phyloP scores from a whole-genome alignment of 805 yeast species.

The Zygosaccharomyces siamensis region DNA sequence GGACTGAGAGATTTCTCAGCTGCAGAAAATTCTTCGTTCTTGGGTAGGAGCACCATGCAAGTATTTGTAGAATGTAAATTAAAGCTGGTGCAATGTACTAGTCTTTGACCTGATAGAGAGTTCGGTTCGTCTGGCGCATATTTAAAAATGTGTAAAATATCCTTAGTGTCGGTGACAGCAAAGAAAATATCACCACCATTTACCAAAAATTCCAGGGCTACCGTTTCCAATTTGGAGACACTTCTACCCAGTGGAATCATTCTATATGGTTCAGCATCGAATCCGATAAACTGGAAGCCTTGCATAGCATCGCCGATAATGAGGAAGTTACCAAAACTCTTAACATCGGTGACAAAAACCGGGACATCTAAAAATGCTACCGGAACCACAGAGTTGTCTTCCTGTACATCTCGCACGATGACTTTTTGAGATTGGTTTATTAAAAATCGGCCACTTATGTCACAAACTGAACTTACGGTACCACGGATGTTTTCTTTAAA shows the following conservation, averaged over 20 bases:
- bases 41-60: slow-evolving; percentile 44
- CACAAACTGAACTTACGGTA: slow-evolving; percentile 72
- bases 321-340: slow-evolving; percentile 78
- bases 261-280: slow-evolving; percentile 92
- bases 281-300: slow-evolving; percentile 71
- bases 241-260: slow-evolving; percentile 78
- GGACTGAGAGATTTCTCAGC: slow-evolving; percentile 28
- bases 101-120: slow-evolving; percentile 72
- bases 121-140: slow-evolving; percentile 90
- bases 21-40: slow-evolving; percentile 32
- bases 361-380: slow-evolving; percentile 92
- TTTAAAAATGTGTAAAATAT: slow-evolving; percentile 64
- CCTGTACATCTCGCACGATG: slow-evolving; percentile 76
- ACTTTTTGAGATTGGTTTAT: slow-evolving; percentile 80
- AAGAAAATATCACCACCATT: slow-evolving; percentile 65
- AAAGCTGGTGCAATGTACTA: slow-evolving; percentile 67
- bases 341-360: slow-evolving; percentile 70
- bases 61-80: slow-evolving; percentile 60
- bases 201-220: slow-evolving; percentile 58
- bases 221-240: slow-evolving; percentile 54
- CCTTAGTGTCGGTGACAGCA: slow-evolving; percentile 62
- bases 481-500: slow-evolving; percentile 75
- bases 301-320: slow-evolving; percentile 76
- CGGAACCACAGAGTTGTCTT: slow-evolving; percentile 80
- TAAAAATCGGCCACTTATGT: slow-evolving; percentile 76